Percentiles rank a stretch among this genome's conserved stretches.
Conservation (phyloP, 2,329 filamentous ascomycete genomes). For the Cladophialophora yegresii region DNA sequence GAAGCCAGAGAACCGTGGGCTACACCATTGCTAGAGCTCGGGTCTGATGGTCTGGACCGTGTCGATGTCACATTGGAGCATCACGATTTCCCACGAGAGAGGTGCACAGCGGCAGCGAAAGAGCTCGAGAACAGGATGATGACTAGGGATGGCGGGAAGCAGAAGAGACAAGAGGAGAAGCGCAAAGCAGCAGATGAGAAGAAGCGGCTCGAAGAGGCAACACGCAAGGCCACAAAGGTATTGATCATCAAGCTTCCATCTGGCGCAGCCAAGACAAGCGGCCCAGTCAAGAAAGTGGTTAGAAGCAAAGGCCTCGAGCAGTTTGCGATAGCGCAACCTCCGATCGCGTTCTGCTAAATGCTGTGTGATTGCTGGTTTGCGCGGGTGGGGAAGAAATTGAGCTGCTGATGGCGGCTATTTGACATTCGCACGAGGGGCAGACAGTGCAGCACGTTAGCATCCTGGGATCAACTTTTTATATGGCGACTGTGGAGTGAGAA, state of each 20-base stretch:
- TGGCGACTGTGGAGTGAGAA: background rate
- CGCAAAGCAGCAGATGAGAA: constrained; percentile 23
- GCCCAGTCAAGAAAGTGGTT: constrained; percentile 27
- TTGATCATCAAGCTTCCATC: constrained; percentile 27
- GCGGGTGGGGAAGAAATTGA: background rate
- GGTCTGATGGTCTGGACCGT: constrained; percentile 25
- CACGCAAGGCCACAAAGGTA: constrained; percentile 34
- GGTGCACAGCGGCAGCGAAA: constrained; percentile 13
- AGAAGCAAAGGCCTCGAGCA: constrained; percentile 30
- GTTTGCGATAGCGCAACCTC: constrained; percentile 21
- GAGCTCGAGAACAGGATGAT: constrained; percentile 34
- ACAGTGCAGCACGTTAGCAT: background rate
- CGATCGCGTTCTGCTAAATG: constrained; percentile 22
- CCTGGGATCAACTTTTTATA: background rate
- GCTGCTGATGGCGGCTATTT: background rate
- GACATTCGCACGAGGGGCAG: background rate
- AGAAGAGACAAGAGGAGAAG: constrained; percentile 23
- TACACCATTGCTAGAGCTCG: constrained; percentile 25
- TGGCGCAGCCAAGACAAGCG: background rate
- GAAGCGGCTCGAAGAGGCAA: constrained; percentile 24
- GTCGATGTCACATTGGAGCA: constrained; percentile 30
- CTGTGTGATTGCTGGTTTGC: background rate
- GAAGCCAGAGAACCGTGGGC: constrained; percentile 28
- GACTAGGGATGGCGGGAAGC: constrained; percentile 31
- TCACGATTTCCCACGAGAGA: constrained; percentile 28